Evolutionary conservation across 2,329 filamentous ascomycete genomes (phyloP).

Genomic region (Dothistroma septosporum): DNA sequence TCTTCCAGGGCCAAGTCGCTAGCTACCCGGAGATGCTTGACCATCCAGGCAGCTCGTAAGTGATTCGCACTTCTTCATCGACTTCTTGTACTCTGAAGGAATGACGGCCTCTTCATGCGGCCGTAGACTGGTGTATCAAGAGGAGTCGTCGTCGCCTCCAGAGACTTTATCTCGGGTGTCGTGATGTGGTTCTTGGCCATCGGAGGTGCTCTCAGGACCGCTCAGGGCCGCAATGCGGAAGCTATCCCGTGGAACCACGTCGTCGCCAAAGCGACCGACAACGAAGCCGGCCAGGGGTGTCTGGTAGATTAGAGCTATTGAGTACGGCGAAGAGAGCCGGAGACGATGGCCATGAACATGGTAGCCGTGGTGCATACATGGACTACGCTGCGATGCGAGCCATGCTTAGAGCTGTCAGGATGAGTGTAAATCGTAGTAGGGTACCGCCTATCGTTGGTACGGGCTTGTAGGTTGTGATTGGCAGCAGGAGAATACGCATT

Average conservation of each 20-base stretch:
- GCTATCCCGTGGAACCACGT: too few relatives aligned
- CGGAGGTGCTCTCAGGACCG: too few relatives aligned
- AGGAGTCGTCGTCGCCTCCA: too few relatives aligned
- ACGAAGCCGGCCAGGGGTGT: too few relatives aligned
- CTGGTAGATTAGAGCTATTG: not conserved
- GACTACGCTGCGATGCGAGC: not conserved
- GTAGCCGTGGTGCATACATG: not conserved
- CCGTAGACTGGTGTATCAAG: too few relatives aligned
- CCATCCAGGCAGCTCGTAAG: slow-evolving; percentile 7
- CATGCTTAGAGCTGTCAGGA: not conserved
- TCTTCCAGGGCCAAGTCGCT: not conserved
- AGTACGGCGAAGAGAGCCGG: not conserved
- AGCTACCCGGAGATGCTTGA: not conserved
- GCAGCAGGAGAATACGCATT: not conserved
- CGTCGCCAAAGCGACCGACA: too few relatives aligned
- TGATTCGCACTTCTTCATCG: slow-evolving; percentile 4
- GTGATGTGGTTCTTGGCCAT: too few relatives aligned
- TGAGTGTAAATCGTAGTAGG: not conserved
- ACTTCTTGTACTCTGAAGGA: not conserved
- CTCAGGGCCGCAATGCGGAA: too few relatives aligned
- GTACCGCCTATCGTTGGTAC: not conserved
- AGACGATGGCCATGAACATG: not conserved
- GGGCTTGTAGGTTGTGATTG: not conserved
- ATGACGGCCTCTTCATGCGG: not conserved
- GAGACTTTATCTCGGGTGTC: too few relatives aligned